These are phyloP conservation scores for Malus hybrid DNA, from an alignment of 331 rosid species.

Conservation along the genomic window DNA sequence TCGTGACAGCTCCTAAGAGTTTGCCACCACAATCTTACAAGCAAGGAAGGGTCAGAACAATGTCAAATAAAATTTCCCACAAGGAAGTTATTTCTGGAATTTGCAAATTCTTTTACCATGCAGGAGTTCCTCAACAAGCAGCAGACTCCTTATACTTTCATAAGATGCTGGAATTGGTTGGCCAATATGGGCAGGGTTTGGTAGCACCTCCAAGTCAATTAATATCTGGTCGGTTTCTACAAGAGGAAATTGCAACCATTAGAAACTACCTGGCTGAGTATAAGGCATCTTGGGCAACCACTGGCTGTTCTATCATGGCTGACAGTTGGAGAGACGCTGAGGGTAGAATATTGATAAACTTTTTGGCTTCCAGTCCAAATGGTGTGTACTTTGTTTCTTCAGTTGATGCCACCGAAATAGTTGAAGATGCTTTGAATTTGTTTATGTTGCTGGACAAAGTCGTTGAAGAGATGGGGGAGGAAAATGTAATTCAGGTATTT, in stretches of 20 bases:
- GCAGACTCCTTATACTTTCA: constrained; percentile 76
- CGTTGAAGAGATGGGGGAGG: constrained; percentile 89
- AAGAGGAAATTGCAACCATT: constrained; percentile 65
- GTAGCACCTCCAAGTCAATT: constrained; percentile 64
- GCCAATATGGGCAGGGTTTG: constrained; percentile 76
- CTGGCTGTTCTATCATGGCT: constrained; percentile 79
- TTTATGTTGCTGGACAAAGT: constrained; percentile 73
- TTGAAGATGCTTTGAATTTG: constrained; percentile 64
- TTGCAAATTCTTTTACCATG: constrained; percentile 86
- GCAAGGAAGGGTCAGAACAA: constrained; percentile 51
- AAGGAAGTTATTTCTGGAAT: constrained; percentile 79
- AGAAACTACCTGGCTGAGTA: constrained; percentile 59
- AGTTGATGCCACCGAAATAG: constrained; percentile 58
- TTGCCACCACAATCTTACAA: constrained; percentile 59
- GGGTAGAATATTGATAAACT: constrained; percentile 63
- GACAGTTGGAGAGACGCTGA: constrained; percentile 78
- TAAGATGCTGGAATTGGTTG: constrained; percentile 81
- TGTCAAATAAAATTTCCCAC: constrained; percentile 43
- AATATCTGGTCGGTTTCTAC: constrained; percentile 60
- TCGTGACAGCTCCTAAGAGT: constrained; percentile 52
- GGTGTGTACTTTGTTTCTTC: constrained; percentile 81
- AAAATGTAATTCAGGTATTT: constrained; percentile 87
- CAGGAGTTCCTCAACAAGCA: constrained; percentile 86
- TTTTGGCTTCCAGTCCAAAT: constrained; percentile 73
- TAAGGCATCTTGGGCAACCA: constrained; percentile 78